Conservation (phyloP, 2,329 filamentous ascomycete genomes). For the Zymoseptoria pseudotritici region DNA sequence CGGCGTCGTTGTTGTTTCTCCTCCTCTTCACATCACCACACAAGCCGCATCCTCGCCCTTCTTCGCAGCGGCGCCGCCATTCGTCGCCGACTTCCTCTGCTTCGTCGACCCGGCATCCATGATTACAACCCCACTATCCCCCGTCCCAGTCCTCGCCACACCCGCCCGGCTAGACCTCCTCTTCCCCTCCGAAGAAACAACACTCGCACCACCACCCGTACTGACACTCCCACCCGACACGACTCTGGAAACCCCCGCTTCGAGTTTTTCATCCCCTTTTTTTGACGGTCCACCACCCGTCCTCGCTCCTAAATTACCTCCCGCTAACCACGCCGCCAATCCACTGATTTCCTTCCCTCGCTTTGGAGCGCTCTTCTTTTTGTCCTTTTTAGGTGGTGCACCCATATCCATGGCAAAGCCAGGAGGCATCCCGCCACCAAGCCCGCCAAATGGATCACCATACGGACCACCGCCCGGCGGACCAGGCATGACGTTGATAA, state of each 20-base stretch:
- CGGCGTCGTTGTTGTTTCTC: not conserved
- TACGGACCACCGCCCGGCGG: conserved; percentile 9
- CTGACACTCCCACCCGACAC: not conserved
- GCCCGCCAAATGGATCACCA: conserved; percentile 12
- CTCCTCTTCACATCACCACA: not conserved
- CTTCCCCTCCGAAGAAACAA: not conserved
- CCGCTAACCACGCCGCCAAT: conserved; percentile 25
- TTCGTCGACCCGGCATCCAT: not conserved
- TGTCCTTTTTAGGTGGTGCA: not conserved
- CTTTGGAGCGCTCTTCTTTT: conserved; percentile 15
- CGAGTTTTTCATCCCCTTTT: conserved; percentile 1
- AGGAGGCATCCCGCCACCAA: conserved; percentile 7
- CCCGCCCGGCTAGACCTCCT: not conserved
- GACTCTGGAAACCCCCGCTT: not conserved
- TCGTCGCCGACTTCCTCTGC: not conserved
- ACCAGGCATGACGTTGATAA: conserved; percentile 13
- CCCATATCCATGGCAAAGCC: conserved; percentile 1
- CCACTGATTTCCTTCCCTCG: conserved; percentile 19
- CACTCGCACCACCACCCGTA: not conserved
- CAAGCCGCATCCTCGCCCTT: not conserved
- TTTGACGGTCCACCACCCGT: not conserved
- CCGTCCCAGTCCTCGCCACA: not conserved
- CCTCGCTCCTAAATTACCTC: conserved; percentile 15
- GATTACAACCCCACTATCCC: not conserved
- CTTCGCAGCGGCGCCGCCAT: not conserved